phyloP scores from a whole-genome alignment of 108 stramenopile species.

The Bacterosira constricta region DNA sequence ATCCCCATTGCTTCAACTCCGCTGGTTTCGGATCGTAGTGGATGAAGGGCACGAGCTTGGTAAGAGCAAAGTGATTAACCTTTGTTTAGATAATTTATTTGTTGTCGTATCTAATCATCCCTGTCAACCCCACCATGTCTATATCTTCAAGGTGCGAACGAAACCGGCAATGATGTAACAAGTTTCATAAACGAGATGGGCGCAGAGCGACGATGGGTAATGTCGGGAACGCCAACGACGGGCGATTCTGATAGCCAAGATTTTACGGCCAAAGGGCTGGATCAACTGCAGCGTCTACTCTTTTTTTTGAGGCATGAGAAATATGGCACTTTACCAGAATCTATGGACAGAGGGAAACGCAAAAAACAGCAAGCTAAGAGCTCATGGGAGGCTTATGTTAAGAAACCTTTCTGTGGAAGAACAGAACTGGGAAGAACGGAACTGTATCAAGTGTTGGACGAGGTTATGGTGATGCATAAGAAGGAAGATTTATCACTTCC shows the following conservation, averaged over 20 bases:
- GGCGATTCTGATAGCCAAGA: conserved; percentile 54
- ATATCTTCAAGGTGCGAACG: conserved; percentile 3
- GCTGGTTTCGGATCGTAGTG: conserved; percentile 67
- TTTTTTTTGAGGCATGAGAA: conserved; percentile 48
- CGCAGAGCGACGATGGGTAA: conserved; percentile 83
- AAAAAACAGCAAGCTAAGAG: conserved; percentile 38
- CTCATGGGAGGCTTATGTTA: conserved; percentile 52
- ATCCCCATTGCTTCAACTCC: conserved; percentile 43
- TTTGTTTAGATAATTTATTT: background rate
- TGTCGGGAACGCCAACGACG: conserved; percentile 79
- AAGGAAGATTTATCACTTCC: conserved; percentile 64
- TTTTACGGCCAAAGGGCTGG: conserved; percentile 37
- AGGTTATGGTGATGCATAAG: conserved; percentile 62
- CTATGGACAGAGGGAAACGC: background rate
- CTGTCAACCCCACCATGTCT: background rate
- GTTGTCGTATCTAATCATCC: background rate
- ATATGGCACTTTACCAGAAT: conserved; percentile 35
- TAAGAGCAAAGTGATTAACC: background rate
- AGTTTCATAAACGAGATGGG: conserved; percentile 60
- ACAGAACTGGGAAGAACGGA: conserved; percentile 34
- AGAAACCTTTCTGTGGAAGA: conserved; percentile 49
- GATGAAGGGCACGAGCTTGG: conserved; percentile 88
- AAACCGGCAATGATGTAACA: conserved; percentile 37
- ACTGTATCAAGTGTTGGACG: conserved; percentile 36
- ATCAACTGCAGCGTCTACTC: conserved; percentile 59